Conservation (phyloP, 2,329 filamentous ascomycete species). For the Chaetomium sp. region DNA sequence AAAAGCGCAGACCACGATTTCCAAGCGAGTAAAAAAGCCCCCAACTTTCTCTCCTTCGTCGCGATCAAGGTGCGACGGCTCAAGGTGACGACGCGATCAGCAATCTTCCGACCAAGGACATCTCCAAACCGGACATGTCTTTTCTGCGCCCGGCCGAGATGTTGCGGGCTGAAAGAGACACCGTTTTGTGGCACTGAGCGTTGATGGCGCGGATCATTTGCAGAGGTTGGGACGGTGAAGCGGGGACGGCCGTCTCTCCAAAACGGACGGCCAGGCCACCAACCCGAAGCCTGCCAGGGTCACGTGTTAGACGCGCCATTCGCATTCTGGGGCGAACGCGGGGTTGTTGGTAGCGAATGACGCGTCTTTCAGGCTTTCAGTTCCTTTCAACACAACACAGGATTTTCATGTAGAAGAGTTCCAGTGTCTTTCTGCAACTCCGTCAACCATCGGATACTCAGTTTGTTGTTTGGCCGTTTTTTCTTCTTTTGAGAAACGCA, state of each 20-base stretch:
- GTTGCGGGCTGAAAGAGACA: constrained; percentile 14
- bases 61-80: background rate
- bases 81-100: constrained; percentile 2
- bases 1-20: background rate
- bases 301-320: constrained; percentile 18
- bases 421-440: background rate
- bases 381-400: background rate
- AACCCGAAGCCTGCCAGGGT: constrained; percentile 4
- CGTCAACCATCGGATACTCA: background rate
- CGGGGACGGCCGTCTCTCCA: constrained; percentile 24
- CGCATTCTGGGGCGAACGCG: background rate
- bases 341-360: background rate
- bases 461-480: background rate
- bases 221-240: constrained; percentile 25
- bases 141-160: background rate
- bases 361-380: background rate
- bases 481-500: background rate
- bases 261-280: constrained; percentile 20
- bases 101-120: background rate
- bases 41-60: background rate
- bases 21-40: background rate
- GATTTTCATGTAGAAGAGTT: background rate
- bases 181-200: constrained; percentile 34
- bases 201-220: constrained; percentile 22
- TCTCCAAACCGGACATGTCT: constrained; percentile 10